Evolutionary conservation across 371 early-diverging fungal species (phyloP).

Genomic region (Mucor saturninus): DNA sequence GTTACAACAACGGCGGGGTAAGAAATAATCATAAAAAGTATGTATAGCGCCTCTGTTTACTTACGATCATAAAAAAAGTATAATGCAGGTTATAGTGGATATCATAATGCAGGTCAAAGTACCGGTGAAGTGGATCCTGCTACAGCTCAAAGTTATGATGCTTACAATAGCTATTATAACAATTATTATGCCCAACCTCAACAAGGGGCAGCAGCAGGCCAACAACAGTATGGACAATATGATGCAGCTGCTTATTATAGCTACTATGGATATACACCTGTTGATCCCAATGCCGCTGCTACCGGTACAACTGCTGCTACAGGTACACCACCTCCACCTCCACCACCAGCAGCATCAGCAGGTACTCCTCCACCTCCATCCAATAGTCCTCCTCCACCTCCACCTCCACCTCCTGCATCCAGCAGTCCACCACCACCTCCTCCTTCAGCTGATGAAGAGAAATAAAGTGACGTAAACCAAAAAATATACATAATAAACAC

Average conservation of each 20-base stretch:
- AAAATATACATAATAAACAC: not conserved
- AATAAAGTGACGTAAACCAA: not conserved
- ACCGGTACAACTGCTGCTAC: constrained; percentile 26
- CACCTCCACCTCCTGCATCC: constrained; percentile 16
- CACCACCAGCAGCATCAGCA: constrained; percentile 22
- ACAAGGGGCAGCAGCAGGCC: constrained; percentile 3
- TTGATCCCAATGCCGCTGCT: constrained; percentile 11
- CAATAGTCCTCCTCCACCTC: constrained; percentile 15
- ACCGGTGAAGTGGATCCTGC: constrained; percentile 19
- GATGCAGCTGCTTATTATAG: constrained; percentile 51
- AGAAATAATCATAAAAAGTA: constrained; percentile 7
- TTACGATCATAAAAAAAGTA: not conserved
- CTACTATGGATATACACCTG: constrained; percentile 44
- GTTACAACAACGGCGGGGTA: constrained; percentile 28
- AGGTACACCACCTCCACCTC: constrained; percentile 9
- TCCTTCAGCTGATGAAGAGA: constrained; percentile 1
- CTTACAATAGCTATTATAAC: constrained; percentile 22
- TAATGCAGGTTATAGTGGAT: constrained; percentile 16
- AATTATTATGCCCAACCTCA: constrained; percentile 23
- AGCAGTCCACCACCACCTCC: constrained; percentile 12
- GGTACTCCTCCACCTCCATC: constrained; percentile 14
- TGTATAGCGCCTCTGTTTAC: no score
- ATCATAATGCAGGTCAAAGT: not conserved
- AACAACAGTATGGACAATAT: constrained; percentile 34
- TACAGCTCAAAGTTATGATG: constrained; percentile 17